Conservation (phyloP, 1,139 yeast genomes). For the Suhomyces yuchorum region DNA sequence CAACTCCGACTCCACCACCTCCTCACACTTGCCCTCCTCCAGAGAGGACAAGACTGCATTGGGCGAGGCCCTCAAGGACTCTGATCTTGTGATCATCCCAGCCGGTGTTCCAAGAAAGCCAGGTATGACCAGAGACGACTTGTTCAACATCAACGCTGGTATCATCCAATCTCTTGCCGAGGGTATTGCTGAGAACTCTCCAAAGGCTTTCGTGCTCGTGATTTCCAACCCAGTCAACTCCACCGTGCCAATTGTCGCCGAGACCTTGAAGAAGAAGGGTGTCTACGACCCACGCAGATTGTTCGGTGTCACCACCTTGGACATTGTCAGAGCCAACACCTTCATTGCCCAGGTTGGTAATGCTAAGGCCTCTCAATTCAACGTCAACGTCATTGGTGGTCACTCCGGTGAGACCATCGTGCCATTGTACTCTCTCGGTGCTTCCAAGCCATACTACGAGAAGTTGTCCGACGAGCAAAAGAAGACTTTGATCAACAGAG, state of each 20-base stretch:
- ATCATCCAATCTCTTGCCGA: conserved; percentile 91
- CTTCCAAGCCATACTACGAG: conserved; percentile 28
- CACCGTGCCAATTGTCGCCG: conserved; percentile 97
- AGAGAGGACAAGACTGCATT: conserved; percentile 76
- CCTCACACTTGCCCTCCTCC: conserved; percentile 73
- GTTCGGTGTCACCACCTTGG: conserved; percentile 97
- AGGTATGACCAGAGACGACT: conserved; percentile 98
- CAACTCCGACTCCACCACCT: conserved; percentile 83
- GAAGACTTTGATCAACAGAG: conserved; percentile 81
- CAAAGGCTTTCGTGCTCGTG: conserved; percentile 83
- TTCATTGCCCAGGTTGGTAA: conserved; percentile 72
- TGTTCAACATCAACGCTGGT: conserved; percentile 96
- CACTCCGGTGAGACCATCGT: conserved; percentile 99
- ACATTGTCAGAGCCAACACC: conserved; percentile 90
- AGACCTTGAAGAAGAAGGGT: conserved; percentile 82
- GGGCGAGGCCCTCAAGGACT: conserved; percentile 70
- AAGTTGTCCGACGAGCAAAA: conserved; percentile 28
- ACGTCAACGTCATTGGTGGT: conserved; percentile 88
- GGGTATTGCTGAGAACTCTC: conserved; percentile 83
- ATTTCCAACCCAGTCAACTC: conserved; percentile 98
- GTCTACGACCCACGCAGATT: conserved; percentile 89
- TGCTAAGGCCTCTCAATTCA: conserved; percentile 70
- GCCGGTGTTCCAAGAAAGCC: conserved; percentile 99
- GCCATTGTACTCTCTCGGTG: conserved; percentile 74
- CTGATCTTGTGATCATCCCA: conserved; percentile 91